phyloP scores from a whole-genome alignment of 2,329 filamentous ascomycete genomes.

The Nemania sp. region DNA sequence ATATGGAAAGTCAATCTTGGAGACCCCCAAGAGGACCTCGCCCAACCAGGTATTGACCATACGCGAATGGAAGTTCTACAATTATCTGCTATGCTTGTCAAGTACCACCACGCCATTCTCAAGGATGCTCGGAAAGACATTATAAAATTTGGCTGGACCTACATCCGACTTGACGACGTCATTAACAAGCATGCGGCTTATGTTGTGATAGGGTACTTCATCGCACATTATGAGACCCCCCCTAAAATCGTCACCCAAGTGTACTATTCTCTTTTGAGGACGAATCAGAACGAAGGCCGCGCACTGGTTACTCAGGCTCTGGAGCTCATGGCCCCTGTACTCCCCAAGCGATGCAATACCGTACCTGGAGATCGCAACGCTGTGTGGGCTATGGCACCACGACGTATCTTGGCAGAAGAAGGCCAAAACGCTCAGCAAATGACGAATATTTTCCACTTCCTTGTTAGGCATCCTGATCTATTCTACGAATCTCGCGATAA shows the following conservation, averaged over 20 bases:
- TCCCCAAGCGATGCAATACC: slow-evolving; percentile 79
- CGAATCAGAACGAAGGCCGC: slow-evolving; percentile 93
- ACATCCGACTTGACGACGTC: slow-evolving; percentile 96
- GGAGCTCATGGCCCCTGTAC: slow-evolving; percentile 90
- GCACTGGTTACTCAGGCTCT: slow-evolving; percentile 91
- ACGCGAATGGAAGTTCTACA: slow-evolving; percentile 95
- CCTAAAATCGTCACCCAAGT: slow-evolving; percentile 95
- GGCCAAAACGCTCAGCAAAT: slow-evolving; percentile 94
- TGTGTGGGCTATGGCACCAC: slow-evolving; percentile 86
- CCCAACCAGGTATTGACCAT: slow-evolving; percentile 88
- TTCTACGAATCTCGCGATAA: slow-evolving; percentile 96
- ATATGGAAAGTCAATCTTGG: slow-evolving; percentile 90
- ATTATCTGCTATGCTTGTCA: slow-evolving; percentile 90
- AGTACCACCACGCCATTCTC: slow-evolving; percentile 86
- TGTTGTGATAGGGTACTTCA: slow-evolving; percentile 96
- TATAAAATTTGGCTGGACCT: slow-evolving; percentile 99
- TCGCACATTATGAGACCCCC: slow-evolving; percentile 94
- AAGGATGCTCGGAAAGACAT: slow-evolving; percentile 95
- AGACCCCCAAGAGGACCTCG: slow-evolving; percentile 80
- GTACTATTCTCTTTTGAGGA: slow-evolving; percentile 86
- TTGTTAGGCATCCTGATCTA: slow-evolving; percentile 87
- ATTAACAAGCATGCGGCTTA: slow-evolving; percentile 99
- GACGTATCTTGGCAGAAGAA: slow-evolving; percentile 90
- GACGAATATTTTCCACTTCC: slow-evolving; percentile 95
- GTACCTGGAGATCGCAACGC: slow-evolving; percentile 73